Percentiles rank a stretch among this genome's conserved stretches.
Conservation (phyloP, 108 stramenopile genomes). For the Mediolabrus comicus region DNA sequence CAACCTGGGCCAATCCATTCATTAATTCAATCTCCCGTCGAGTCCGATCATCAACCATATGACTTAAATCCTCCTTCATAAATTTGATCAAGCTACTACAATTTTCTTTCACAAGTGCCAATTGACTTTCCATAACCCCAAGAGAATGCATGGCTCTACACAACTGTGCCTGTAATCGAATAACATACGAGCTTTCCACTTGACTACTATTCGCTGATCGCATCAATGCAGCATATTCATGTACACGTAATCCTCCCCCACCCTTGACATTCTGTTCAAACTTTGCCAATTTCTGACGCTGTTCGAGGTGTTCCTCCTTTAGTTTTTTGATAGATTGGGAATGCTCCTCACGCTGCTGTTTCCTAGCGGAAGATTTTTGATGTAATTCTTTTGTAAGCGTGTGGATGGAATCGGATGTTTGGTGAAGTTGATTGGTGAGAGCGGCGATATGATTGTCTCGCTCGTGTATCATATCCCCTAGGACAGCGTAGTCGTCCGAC, state of each 20-base stretch:
- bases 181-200: constrained; percentile 61
- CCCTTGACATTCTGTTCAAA: constrained; percentile 32
- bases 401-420: constrained; percentile 20
- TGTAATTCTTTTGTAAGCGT: constrained; percentile 24
- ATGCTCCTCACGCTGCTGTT: constrained; percentile 38
- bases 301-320: constrained; percentile 37
- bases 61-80: constrained; percentile 54
- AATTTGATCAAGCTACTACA: constrained; percentile 43
- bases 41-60: constrained; percentile 61
- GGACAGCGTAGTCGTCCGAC: constrained; percentile 26
- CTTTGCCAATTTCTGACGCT: constrained; percentile 12
- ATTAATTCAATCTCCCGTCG: constrained; percentile 71
- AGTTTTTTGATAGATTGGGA: constrained; percentile 20
- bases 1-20: constrained; percentile 66
- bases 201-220: constrained; percentile 15
- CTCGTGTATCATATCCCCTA: constrained; percentile 31
- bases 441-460: constrained; percentile 43
- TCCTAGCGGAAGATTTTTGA: constrained; percentile 11
- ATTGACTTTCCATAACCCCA: constrained; percentile 79
- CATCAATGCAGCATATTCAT: constrained; percentile 44
- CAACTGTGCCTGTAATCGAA: constrained; percentile 80
- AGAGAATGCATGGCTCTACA: constrained; percentile 83
- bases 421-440: constrained; percentile 38
- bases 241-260: constrained; percentile 30
- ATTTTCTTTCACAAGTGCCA: constrained; percentile 55